Percentiles rank a stretch among this genome's conserved stretches.
Conservation (phyloP, 257 asterid genomes). For the Solanum sejunctum region DNA sequence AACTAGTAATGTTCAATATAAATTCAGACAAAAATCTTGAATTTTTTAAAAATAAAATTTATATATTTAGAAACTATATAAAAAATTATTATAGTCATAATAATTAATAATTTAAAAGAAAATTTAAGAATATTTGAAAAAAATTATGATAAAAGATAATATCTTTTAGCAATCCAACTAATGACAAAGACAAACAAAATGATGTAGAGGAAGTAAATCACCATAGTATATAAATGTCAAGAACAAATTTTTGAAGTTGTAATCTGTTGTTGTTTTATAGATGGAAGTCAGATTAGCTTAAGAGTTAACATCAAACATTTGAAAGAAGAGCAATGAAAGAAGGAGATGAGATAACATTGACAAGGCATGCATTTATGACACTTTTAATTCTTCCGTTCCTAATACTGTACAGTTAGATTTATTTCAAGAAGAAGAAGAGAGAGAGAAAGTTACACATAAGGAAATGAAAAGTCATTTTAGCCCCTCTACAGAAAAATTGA, state of each 20-base stretch:
- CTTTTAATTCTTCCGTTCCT: background rate
- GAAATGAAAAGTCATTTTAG: background rate
- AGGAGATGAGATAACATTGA: background rate
- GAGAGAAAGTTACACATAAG: background rate
- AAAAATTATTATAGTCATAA: no score
- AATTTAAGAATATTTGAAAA: background rate
- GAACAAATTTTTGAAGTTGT: background rate
- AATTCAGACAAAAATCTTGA: no score
- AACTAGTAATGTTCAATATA: background rate
- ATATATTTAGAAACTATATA: background rate
- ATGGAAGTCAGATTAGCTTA: background rate
- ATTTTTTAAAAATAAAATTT: no score
- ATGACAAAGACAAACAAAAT: background rate
- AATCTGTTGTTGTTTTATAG: background rate
- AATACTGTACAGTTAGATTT: constrained; percentile 23
- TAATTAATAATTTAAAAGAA: no score
- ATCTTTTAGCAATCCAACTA: background rate
- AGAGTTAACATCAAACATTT: background rate
- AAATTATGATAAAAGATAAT: no score
- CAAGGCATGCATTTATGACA: constrained; percentile 9
- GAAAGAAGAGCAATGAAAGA: background rate
- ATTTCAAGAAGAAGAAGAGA: background rate
- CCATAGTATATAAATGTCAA: background rate
- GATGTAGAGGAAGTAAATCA: background rate
- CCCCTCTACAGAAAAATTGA: constrained; percentile 1